Evolutionary conservation across 768 basidiomycete genomes (phyloP), one percentile per base, ranked within the genome.

Genomic region (Plicaturopsis crispa): DNA sequence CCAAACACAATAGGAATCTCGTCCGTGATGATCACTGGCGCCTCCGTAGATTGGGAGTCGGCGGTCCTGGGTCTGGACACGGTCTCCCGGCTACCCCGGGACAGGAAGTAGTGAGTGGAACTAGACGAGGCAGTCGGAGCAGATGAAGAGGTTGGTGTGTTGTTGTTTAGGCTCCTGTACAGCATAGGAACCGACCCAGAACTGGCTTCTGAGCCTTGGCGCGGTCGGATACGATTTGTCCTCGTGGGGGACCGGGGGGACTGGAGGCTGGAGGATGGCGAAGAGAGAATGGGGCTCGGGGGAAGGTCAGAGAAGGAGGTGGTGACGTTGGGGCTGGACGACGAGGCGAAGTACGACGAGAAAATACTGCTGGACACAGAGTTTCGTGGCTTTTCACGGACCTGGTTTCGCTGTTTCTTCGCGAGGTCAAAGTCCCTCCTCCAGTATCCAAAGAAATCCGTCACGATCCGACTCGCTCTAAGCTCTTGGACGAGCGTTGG

Each of bases 381-480:
- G 13, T 51, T 53, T 43, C 68, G 66, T 14, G 60, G 48, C 35
- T 50, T 54, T 31, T 46, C 47, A 18, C 47, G 32, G 40, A 24
- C 43, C 55, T 50, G 26, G 46, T 19, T n/a, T 43, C 35, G 33
- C 42, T 28, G 46, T 50, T 71, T 77, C 43, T 66, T 64, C 19
- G 65, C 66, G 14, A 75, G 60, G 38, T 88, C 84, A 42, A 72
- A 57, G 54, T 90, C 87, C 26, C 78, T 61, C 43, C 79, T 66
- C 87, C 87, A 89, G 45, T 73, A 70, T 11, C 75, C 81, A 50
- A 90, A 90, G 57, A 89, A 90, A 53, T 88, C 80, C 3, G 75
- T 75, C 35, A 85, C 71, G 20, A 67, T 54, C 23, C 63, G 66
- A 19, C 70, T 72, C 13, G 62, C 62, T 26, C 83, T 68, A 38